Percentiles rank a stretch among this genome's conserved stretches.
Conservation (phyloP, 2,329 filamentous ascomycete genomes). For the Colletotrichum sp. region DNA sequence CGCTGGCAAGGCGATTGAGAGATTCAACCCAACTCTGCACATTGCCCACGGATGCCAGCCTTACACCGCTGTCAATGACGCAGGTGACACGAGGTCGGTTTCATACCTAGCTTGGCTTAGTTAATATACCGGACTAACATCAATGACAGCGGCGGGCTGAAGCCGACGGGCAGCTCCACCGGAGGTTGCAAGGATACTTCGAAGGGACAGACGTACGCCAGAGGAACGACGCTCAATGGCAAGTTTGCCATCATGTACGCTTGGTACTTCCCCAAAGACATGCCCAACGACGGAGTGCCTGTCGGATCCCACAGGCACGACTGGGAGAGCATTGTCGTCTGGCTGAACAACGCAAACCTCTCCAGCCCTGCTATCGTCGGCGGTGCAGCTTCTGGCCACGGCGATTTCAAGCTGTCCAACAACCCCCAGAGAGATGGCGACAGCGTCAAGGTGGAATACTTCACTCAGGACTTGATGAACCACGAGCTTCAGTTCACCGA, state of each 20-base stretch:
- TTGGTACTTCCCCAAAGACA: constrained; percentile 53
- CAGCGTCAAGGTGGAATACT: constrained; percentile 36
- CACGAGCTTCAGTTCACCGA: constrained; percentile 42
- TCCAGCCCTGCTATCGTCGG: constrained; percentile 35
- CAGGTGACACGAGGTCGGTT: not conserved
- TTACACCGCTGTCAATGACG: not conserved
- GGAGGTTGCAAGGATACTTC: constrained; percentile 35
- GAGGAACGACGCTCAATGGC: constrained; percentile 30
- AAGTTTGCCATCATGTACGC: constrained; percentile 45
- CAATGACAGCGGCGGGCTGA: constrained; percentile 37
- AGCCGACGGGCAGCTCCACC: constrained; percentile 30
- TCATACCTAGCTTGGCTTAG: not conserved
- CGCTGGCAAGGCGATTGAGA: not conserved
- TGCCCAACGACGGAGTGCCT: constrained; percentile 31
- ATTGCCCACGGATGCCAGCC: constrained; percentile 9
- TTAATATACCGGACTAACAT: not conserved
- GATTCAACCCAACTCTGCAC: constrained; percentile 13
- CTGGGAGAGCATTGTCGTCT: constrained; percentile 42
- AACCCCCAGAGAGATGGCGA: constrained; percentile 23
- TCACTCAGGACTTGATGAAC: constrained; percentile 33
- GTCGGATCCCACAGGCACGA: constrained; percentile 43
- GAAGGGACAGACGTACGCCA: constrained; percentile 43
- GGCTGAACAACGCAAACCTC: constrained; percentile 30
- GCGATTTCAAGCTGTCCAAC: constrained; percentile 28
- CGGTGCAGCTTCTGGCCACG: constrained; percentile 42